phyloP scores from a whole-genome alignment of 1,139 yeast species.

The Blastobotrys capitulatus region DNA sequence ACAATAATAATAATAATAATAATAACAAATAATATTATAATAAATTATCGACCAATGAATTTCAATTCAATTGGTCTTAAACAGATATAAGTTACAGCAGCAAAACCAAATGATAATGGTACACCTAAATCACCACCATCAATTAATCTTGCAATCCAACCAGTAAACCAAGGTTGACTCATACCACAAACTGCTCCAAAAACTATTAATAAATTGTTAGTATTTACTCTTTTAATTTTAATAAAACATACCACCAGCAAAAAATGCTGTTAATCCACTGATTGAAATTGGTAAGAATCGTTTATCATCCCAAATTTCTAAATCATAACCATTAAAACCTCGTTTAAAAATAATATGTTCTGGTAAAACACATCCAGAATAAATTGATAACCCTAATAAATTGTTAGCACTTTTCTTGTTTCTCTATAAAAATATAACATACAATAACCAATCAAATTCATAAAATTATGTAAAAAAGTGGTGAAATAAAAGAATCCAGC shows the following conservation, averaged over 20 bases:
- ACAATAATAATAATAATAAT: too few species aligned
- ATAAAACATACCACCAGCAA: slow-evolving; percentile 77
- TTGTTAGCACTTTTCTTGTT: too few species aligned
- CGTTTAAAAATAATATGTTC: slow-evolving; percentile 73
- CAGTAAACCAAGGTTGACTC: slow-evolving; percentile 78
- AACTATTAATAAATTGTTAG: too few species aligned
- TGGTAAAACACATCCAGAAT: slow-evolving; percentile 61
- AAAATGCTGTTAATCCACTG: slow-evolving; percentile 73
- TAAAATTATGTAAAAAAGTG: slow-evolving; percentile 71
- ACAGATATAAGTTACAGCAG: slow-evolving; percentile 57
- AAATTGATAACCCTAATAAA: slow-evolving; percentile 86
- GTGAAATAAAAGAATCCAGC: slow-evolving; percentile 79
- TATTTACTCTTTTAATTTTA: too few species aligned
- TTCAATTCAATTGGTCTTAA: slow-evolving; percentile 58
- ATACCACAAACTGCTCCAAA: slow-evolving; percentile 85
- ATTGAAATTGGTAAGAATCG: slow-evolving; percentile 61
- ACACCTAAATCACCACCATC: slow-evolving; percentile 93
- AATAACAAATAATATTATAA: too few species aligned
- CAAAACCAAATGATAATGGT: slow-evolving; percentile 66
- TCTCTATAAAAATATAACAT: too few species aligned
- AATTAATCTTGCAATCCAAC: slow-evolving; percentile 67
- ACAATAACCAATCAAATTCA: slow-evolving; percentile 88
- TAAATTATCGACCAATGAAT: slow-evolving; percentile 24
- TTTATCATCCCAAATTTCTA: slow-evolving; percentile 53
- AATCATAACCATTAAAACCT: slow-evolving; percentile 54